Evolutionary conservation across 169 alveolate species (phyloP).

Genomic region (Plasmodium gaboni): DNA sequence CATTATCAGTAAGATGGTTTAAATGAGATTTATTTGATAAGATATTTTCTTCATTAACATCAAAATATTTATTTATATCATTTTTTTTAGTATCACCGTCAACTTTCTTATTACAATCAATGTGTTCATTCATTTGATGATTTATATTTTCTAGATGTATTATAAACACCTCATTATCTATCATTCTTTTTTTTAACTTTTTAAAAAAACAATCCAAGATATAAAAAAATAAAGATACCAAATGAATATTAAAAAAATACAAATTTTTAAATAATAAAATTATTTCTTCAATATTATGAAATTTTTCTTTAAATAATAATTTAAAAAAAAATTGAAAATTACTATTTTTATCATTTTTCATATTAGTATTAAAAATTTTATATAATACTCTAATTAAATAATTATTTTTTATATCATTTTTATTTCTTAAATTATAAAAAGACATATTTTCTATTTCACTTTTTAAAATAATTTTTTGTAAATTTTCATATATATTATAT

Average conservation of each 20-base stretch:
- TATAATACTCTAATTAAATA: constrained; percentile 65
- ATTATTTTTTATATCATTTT: constrained; percentile 24
- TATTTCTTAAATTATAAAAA: constrained; percentile 31
- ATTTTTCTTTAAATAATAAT: constrained; percentile 55
- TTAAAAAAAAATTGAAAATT: constrained; percentile 60
- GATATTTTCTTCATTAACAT: background rate
- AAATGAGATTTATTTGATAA: too few relatives aligned
- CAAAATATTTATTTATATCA: background rate
- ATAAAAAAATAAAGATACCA: constrained; percentile 49
- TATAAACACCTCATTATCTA: constrained; percentile 29
- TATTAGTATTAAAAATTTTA: constrained; percentile 44
- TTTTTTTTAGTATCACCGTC: background rate
- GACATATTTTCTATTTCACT: constrained; percentile 51
- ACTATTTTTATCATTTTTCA: constrained; percentile 43
- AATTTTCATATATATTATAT: constrained; percentile 51
- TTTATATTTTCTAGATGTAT: constrained; percentile 4
- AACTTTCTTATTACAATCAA: background rate
- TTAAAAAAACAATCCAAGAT: constrained; percentile 59
- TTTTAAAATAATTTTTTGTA: constrained; percentile 47
- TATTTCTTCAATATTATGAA: constrained; percentile 48
- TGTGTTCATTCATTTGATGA: background rate
- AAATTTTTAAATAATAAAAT: constrained; percentile 59
- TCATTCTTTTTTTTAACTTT: constrained; percentile 31
- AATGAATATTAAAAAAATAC: constrained; percentile 57
- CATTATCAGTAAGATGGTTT: too few relatives aligned